Percentiles rank a stretch among this genome's conserved stretches.
These are phyloP conservation scores for Prillingera fragicola DNA, from an alignment of 1,284 basidiomycete genomes.

Conservation along the genomic window DNA sequence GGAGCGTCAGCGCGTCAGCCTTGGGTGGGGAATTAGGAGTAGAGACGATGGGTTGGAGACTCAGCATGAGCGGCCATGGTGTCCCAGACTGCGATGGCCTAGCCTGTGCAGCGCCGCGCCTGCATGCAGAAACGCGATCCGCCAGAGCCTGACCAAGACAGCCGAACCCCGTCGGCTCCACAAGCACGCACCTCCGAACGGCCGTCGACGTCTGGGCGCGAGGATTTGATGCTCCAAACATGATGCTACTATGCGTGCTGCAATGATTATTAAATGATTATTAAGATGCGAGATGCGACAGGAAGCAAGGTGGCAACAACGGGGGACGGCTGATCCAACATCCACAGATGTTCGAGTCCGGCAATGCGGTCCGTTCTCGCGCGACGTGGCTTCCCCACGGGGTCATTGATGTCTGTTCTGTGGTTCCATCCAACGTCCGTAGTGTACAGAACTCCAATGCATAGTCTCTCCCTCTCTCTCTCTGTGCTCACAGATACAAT, in stretches of 20 bases:
- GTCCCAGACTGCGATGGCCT: not conserved
- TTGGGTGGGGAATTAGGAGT: not conserved
- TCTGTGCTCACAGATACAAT: constrained; percentile 34
- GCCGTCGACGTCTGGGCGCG: constrained; percentile 45
- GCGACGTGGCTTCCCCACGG: constrained; percentile 4
- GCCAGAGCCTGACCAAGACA: not conserved
- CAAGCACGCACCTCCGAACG: constrained; percentile 32
- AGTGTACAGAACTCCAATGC: constrained; percentile 9
- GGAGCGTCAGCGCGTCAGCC: constrained; percentile 3
- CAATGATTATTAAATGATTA: not conserved
- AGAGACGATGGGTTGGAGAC: too few relatives aligned
- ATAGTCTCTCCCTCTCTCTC: constrained; percentile 4
- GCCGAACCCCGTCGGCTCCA: too few relatives aligned
- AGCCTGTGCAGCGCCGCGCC: too few relatives aligned
- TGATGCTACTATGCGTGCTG: constrained; percentile 16
- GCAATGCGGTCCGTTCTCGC: too few relatives aligned
- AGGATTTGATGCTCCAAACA: constrained; percentile 36
- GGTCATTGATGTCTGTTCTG: not conserved
- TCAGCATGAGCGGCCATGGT: not conserved
- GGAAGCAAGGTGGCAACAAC: too few relatives aligned
- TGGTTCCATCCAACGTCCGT: not conserved
- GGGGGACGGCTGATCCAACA: not conserved
- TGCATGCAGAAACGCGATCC: not conserved
- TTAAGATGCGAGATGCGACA: too few relatives aligned
- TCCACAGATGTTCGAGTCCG: too few relatives aligned